These are phyloP conservation scores for Oemleria cerasiformis DNA, from an alignment of 306 rosid species.

Conservation along the genomic window DNA sequence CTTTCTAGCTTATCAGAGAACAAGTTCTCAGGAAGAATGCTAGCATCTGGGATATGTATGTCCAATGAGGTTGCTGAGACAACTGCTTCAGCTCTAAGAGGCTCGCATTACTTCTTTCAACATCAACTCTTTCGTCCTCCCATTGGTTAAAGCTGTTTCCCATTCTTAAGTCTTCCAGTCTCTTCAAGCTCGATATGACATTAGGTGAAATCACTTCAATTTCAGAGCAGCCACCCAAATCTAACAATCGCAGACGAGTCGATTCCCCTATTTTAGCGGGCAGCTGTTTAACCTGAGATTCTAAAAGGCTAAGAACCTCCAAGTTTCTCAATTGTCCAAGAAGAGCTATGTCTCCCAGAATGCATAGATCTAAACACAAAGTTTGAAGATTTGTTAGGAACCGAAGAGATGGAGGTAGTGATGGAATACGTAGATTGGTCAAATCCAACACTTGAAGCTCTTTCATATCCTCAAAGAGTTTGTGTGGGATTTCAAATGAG, in stretches of 20 bases:
- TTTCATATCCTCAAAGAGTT: constrained; percentile 15
- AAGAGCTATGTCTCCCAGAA: background rate
- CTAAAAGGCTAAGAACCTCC: constrained; percentile 7
- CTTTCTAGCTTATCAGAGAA: constrained; percentile 2
- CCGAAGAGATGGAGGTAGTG: constrained; percentile 22
- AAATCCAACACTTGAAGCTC: constrained; percentile 27
- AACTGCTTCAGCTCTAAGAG: constrained; percentile 1
- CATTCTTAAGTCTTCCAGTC: constrained; percentile 17
- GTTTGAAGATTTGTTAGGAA: constrained; percentile 23
- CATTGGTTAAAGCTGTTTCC: background rate
- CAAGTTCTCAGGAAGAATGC: background rate
- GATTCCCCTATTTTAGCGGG: constrained; percentile 1
- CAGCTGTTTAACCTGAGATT: background rate
- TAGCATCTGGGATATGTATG: background rate
- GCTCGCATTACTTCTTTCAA: constrained; percentile 10
- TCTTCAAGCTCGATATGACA: background rate
- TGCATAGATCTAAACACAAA: background rate
- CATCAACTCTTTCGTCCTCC: background rate
- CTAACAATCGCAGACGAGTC: constrained; percentile 1
- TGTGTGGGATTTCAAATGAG: constrained; percentile 15
- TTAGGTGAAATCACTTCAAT: constrained; percentile 12
- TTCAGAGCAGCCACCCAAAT: background rate
- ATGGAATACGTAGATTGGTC: constrained; percentile 5
- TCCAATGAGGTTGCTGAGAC: background rate
- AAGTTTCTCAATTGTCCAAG: constrained; percentile 15